Percentiles rank a stretch among this genome's conserved stretches.
Evolutionary conservation across 176 grass and related monocot genomes (phyloP).

Genomic region (Oryza coarctata): DNA sequence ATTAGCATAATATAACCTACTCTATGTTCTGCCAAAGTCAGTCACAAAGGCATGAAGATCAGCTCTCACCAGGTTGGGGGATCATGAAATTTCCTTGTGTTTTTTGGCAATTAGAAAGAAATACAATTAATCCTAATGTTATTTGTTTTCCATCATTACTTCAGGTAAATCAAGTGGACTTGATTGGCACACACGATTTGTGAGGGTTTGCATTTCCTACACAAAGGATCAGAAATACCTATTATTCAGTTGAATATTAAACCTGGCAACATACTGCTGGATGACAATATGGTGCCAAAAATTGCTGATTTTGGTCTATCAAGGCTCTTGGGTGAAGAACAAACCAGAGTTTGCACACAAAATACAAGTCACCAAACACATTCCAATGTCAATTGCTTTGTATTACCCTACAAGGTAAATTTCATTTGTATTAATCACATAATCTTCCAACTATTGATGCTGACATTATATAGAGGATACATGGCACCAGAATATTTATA

Average conservation of each 20-base stretch:
- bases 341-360: conserved; percentile 40
- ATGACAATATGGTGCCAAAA: conserved; percentile 3
- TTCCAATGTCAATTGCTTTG: not conserved
- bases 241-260: conserved; percentile 38
- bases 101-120: too few species aligned
- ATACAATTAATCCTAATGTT: too few species aligned
- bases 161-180: not conserved
- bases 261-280: conserved; percentile 32
- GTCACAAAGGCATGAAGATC: too few species aligned
- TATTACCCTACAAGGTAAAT: not conserved
- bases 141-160: not conserved
- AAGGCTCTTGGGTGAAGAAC: conserved; percentile 6
- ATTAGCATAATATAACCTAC: not conserved
- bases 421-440: not conserved
- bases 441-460: not conserved
- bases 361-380: conserved; percentile 28
- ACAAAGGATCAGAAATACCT: not conserved
- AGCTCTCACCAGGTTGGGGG: too few species aligned
- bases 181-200: conserved; percentile 28
- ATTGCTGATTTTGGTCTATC: conserved; percentile 31
- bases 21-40: too few species aligned
- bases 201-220: conserved; percentile 18
- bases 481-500: conserved; percentile 44
- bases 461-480: conserved; percentile 26
- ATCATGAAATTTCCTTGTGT: too few species aligned